These are phyloP conservation scores for Auricularia heimuer DNA, from an alignment of 768 basidiomycete species.

Conservation along the genomic window DNA sequence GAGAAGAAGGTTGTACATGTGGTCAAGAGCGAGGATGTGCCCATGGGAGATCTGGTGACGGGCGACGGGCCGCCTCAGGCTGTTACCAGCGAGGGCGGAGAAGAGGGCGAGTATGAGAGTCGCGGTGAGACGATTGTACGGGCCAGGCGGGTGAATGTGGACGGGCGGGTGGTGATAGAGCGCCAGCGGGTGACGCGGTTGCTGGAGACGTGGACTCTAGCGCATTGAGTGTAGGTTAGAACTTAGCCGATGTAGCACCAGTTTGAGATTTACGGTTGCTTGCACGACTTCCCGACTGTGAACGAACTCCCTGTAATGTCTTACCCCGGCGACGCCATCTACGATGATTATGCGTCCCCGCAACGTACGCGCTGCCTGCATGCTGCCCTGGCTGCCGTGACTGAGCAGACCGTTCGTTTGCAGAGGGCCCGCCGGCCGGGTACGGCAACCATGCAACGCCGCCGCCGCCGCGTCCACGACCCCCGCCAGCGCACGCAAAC, in stretches of 20 bases:
- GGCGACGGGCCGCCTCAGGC: background rate
- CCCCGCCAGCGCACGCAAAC: background rate
- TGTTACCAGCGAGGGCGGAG: slow-evolving; percentile 30
- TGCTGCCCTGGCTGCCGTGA: background rate
- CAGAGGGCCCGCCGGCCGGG: background rate
- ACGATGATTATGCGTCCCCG: background rate
- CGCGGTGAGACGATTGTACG: background rate
- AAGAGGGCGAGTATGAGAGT: slow-evolving; percentile 34
- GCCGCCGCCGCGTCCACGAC: background rate
- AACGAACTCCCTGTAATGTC: background rate
- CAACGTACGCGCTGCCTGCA: background rate
- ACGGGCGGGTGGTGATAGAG: slow-evolving; percentile 25
- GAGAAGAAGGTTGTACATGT: slow-evolving; percentile 28
- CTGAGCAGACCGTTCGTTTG: background rate
- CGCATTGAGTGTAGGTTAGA: background rate
- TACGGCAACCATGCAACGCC: background rate
- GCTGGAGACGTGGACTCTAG: slow-evolving; percentile 31
- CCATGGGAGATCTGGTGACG: background rate
- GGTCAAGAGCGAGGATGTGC: background rate
- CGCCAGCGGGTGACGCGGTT: slow-evolving; percentile 61
- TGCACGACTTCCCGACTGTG: background rate
- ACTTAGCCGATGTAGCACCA: background rate
- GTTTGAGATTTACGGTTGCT: slow-evolving; percentile 1
- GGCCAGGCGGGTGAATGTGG: background rate
- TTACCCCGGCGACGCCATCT: background rate